Evolutionary conservation across 2,329 filamentous ascomycete genomes (phyloP).

Genomic region (Aureobasidium uvarum): DNA sequence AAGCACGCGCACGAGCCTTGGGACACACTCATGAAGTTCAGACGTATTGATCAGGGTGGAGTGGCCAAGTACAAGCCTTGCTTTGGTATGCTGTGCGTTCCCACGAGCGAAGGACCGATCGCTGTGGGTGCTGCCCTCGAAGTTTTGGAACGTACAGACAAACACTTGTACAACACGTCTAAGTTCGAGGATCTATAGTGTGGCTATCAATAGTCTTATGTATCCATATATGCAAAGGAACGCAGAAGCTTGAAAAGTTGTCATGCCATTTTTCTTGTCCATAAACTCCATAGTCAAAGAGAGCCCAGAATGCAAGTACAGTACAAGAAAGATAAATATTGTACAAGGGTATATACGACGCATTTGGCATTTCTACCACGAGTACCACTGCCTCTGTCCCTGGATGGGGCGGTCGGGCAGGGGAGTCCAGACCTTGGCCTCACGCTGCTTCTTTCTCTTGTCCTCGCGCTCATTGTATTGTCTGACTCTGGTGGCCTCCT

Average conservation of each 20-base stretch:
- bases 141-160: conserved; percentile 56
- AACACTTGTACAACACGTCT: conserved; percentile 53
- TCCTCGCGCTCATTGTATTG: conserved; percentile 73
- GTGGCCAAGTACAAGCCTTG: conserved; percentile 63
- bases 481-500: conserved; percentile 85
- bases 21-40: conserved; percentile 61
- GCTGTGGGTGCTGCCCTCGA: conserved; percentile 60
- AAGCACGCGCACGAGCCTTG: conserved; percentile 61
- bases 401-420: conserved; percentile 82
- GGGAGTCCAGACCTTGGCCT: conserved; percentile 81
- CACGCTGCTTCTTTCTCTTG: conserved; percentile 69
- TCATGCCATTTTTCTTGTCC: not conserved
- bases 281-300: not conserved
- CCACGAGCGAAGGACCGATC: conserved; percentile 54
- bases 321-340: conserved; percentile 16
- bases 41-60: conserved; percentile 59
- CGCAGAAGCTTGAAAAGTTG: conserved; percentile 3
- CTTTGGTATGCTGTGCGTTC: conserved; percentile 65
- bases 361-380: conserved; percentile 63
- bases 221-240: not conserved
- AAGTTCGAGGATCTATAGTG: conserved; percentile 38
- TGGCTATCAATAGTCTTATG: not conserved
- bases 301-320: conserved; percentile 15
- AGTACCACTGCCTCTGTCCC: conserved; percentile 83
- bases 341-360: conserved; percentile 24